Conservation (phyloP, 768 basidiomycete species). For the Tricholoma furcatifolium region DNA sequence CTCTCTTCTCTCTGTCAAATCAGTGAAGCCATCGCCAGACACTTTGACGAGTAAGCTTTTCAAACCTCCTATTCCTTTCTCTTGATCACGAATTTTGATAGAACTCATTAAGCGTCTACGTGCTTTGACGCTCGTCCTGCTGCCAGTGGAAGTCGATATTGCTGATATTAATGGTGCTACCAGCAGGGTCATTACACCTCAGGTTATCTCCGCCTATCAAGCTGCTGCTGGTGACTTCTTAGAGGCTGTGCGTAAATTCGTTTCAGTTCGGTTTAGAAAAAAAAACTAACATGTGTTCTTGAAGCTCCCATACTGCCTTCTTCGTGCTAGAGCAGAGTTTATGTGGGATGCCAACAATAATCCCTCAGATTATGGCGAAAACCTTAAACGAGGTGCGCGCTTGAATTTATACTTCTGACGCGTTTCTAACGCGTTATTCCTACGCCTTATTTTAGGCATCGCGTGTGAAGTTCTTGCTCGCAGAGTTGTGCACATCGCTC, state of each 20-base stretch:
- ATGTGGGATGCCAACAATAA: slow-evolving; percentile 79
- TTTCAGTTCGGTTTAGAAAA: too few species aligned
- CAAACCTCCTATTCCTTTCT: neutral
- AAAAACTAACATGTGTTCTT: neutral
- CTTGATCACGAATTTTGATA: slow-evolving; percentile 25
- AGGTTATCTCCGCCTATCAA: slow-evolving; percentile 73
- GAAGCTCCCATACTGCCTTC: slow-evolving; percentile 80
- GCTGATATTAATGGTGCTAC: slow-evolving; percentile 70
- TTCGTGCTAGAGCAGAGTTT: slow-evolving; percentile 78
- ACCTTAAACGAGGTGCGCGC: slow-evolving; percentile 66
- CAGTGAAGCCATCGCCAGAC: slow-evolving; percentile 61
- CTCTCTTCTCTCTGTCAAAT: slow-evolving; percentile 43
- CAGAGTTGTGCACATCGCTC: slow-evolving; percentile 68
- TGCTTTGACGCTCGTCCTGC: slow-evolving; percentile 67
- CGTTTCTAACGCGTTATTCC: slow-evolving; percentile 3
- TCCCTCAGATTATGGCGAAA: slow-evolving; percentile 87
- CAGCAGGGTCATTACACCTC: slow-evolving; percentile 79
- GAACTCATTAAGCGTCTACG: slow-evolving; percentile 82
- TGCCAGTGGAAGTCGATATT: slow-evolving; percentile 79
- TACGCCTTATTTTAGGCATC: slow-evolving; percentile 44
- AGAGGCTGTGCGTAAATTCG: slow-evolving; percentile 60
- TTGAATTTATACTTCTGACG: neutral
- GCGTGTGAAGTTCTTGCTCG: slow-evolving; percentile 87
- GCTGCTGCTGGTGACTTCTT: slow-evolving; percentile 85
- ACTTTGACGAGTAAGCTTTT: slow-evolving; percentile 67